Evolutionary conservation across 305 asterid species (phyloP).

Genomic region (Solanum hybrid): DNA sequence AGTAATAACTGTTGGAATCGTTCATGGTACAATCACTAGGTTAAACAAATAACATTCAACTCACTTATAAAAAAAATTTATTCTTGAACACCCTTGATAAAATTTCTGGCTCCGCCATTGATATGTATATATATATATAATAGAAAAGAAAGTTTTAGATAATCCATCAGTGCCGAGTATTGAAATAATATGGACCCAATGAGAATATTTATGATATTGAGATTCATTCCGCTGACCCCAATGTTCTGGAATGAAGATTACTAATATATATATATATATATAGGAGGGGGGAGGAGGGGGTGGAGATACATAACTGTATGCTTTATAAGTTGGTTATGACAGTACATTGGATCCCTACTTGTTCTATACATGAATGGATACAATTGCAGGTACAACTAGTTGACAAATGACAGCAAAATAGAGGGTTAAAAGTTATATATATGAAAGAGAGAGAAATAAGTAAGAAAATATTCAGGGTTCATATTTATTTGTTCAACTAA

Average conservation of each 20-base stretch:
- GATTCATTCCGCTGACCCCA: neutral
- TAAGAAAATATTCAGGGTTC: neutral
- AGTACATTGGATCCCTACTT: neutral
- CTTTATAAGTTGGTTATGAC: neutral
- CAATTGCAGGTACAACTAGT: neutral
- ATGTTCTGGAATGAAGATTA: neutral
- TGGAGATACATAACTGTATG: neutral
- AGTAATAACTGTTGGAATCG: neutral
- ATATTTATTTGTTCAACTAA: neutral
- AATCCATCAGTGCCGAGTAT: neutral
- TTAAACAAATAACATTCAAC: neutral
- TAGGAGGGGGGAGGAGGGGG: neutral
- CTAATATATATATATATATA: too few species aligned
- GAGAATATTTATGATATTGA: too few species aligned
- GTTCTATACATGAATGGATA: neutral
- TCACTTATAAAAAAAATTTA: too few species aligned
- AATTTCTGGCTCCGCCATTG: neutral
- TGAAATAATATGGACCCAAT: neutral
- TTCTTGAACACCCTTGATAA: neutral
- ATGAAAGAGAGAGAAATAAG: neutral
- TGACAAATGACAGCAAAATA: neutral
- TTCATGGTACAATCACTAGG: neutral
- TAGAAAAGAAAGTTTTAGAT: neutral
- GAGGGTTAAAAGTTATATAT: neutral
- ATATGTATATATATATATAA: too few species aligned